Evolutionary conservation across 78 protist species (phyloP).

Genomic region (Isochrysis galbana): DNA sequence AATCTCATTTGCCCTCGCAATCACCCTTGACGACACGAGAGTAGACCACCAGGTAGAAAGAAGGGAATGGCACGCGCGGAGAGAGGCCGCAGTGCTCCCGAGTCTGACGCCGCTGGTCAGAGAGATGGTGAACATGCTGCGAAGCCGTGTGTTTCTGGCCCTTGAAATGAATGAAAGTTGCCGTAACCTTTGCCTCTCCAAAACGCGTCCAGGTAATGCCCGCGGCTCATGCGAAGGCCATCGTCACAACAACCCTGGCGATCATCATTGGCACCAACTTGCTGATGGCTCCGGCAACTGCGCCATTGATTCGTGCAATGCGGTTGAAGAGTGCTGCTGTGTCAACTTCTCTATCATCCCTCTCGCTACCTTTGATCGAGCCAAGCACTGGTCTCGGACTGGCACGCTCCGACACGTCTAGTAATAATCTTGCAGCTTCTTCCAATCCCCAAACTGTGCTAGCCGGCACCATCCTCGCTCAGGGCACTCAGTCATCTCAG

Average conservation of each 20-base stretch:
- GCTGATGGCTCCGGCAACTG: not conserved
- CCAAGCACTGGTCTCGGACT: not conserved
- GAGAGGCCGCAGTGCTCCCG: too few relatives aligned
- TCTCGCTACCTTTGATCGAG: not conserved
- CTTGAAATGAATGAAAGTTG: too few relatives aligned
- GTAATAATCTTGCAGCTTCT: too few relatives aligned
- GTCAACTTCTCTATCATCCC: not conserved
- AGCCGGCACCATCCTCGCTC: too few relatives aligned
- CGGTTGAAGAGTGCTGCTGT: too few relatives aligned
- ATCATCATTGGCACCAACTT: not conserved
- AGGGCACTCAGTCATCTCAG: not conserved
- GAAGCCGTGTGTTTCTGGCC: too few relatives aligned
- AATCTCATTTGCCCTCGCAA: conserved; percentile 1
- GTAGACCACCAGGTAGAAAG: not conserved
- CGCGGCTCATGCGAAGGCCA: not conserved
- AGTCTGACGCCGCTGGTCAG: too few relatives aligned
- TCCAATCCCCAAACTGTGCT: too few relatives aligned
- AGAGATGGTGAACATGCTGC: too few relatives aligned
- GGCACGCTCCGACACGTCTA: not conserved
- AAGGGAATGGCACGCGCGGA: too few relatives aligned
- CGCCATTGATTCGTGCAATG: not conserved
- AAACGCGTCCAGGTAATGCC: not conserved
- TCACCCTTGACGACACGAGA: not conserved
- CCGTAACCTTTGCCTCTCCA: too few relatives aligned
- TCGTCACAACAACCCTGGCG: not conserved